These are phyloP conservation scores for Metschnikowia corniflorae DNA, from an alignment of 805 yeast species.

Conservation along the genomic window DNA sequence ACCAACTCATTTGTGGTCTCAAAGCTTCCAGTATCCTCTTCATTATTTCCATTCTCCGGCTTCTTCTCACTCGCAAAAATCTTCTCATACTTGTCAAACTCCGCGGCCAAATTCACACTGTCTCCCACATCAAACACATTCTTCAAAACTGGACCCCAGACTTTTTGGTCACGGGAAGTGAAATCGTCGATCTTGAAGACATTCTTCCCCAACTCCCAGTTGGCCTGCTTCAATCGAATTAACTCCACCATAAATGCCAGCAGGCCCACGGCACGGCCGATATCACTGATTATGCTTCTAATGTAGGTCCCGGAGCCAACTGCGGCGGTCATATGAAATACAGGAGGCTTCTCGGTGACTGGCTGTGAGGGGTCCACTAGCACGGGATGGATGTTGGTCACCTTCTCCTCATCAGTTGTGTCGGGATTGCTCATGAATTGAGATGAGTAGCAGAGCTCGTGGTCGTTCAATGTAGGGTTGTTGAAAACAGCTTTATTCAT, in stretches of 20 bases:
- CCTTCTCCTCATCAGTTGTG: constrained; percentile 30
- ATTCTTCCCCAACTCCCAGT: constrained; percentile 72
- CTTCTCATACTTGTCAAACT: constrained; percentile 14
- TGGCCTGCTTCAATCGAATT: constrained; percentile 70
- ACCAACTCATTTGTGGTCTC: too few relatives aligned
- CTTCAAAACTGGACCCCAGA: constrained; percentile 68
- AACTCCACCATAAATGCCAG: constrained; percentile 87
- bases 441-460: constrained; percentile 55
- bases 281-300: constrained; percentile 82
- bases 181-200: constrained; percentile 69
- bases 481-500: constrained; percentile 42
- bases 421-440: constrained; percentile 45
- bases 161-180: constrained; percentile 50
- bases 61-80: neutral
- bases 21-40: neutral
- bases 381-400: constrained; percentile 36
- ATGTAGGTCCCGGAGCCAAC: constrained; percentile 97
- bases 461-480: constrained; percentile 59
- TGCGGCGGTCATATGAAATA: constrained; percentile 66
- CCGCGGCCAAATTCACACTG: constrained; percentile 24
- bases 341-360: constrained; percentile 54
- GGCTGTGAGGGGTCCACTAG: constrained; percentile 35
- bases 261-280: constrained; percentile 76
- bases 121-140: constrained; percentile 45
- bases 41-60: constrained; percentile 1